Percentiles rank a stretch among this genome's conserved stretches.
Evolutionary conservation across 148 eudicot genomes (phyloP).

Genomic region (Limonium bicolor): DNA sequence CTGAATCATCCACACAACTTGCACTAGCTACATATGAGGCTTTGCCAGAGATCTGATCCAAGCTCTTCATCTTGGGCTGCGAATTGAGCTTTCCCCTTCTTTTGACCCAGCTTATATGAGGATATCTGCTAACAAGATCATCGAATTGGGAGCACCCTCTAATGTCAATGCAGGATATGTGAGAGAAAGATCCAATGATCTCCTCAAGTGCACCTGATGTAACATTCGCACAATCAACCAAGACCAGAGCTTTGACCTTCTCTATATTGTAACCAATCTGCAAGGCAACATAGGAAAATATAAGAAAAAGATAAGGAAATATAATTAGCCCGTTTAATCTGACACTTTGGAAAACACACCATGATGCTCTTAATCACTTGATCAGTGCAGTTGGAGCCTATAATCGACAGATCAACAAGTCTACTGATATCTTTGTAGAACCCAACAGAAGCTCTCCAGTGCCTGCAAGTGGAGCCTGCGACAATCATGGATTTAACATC

Average conservation of each 20-base stretch:
- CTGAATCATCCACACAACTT: slow-evolving; percentile 64
- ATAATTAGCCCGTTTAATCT: no score
- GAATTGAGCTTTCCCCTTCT: slow-evolving; percentile 13
- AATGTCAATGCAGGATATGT: slow-evolving; percentile 55
- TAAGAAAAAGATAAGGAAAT: no score
- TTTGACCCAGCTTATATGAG: slow-evolving; percentile 59
- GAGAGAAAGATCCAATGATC: slow-evolving; percentile 48
- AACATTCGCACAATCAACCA: slow-evolving; percentile 68
- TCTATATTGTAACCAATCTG: slow-evolving; percentile 76
- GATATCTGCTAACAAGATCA: slow-evolving; percentile 47
- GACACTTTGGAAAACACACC: slow-evolving; percentile 41
- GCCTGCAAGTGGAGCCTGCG: slow-evolving; percentile 72
- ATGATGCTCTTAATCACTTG: slow-evolving; percentile 32
- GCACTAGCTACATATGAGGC: slow-evolving; percentile 24
- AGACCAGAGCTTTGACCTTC: slow-evolving; percentile 49
- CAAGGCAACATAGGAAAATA: slow-evolving; percentile 15
- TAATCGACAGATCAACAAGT: slow-evolving; percentile 51
- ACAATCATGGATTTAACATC: slow-evolving; percentile 62
- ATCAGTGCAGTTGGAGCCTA: slow-evolving; percentile 58
- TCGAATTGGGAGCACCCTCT: slow-evolving; percentile 87
- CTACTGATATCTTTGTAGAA: slow-evolving; percentile 48
- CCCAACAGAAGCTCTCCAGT: slow-evolving; percentile 63
- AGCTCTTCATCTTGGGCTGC: slow-evolving; percentile 26
- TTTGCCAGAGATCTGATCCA: slow-evolving; percentile 33
- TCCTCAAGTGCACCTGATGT: slow-evolving; percentile 52